Conservation (phyloP, 2,329 filamentous ascomycete genomes). For the Pezicula radicicola region DNA sequence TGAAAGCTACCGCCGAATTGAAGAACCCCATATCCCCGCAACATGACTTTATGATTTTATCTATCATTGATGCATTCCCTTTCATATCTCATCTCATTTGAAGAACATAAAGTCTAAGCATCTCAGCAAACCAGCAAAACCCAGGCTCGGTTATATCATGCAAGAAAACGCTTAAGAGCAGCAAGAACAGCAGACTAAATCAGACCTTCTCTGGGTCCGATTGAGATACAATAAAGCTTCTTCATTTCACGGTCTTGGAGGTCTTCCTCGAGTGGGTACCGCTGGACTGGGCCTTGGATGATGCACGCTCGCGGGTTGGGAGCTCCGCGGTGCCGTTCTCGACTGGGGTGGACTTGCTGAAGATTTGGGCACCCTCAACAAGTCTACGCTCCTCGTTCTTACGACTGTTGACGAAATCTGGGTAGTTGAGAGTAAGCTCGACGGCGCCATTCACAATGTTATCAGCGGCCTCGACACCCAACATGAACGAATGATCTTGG, state of each 20-base stretch:
- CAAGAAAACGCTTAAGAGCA: conserved; percentile 1
- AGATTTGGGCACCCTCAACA: conserved; percentile 30
- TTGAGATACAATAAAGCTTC: not conserved
- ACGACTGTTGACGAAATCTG: conserved; percentile 67
- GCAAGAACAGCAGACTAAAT: not conserved
- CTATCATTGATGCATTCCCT: not conserved
- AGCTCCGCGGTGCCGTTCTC: not conserved
- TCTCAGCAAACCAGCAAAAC: not conserved
- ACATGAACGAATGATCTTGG: conserved; percentile 75
- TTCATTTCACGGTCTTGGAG: conserved; percentile 25
- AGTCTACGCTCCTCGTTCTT: conserved; percentile 35
- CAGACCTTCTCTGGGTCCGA: not conserved
- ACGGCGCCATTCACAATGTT: conserved; percentile 70
- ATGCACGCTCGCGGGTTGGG: conserved; percentile 15
- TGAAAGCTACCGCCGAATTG: not conserved
- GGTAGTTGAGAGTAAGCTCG: conserved; percentile 75
- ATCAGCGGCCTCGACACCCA: conserved; percentile 73
- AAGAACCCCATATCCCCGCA: not conserved
- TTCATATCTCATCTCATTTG: not conserved
- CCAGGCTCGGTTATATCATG: not conserved
- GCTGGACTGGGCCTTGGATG: conserved; percentile 24
- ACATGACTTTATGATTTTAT: not conserved
- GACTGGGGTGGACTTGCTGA: conserved; percentile 14
- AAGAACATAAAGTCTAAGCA: not conserved
- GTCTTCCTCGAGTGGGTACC: conserved; percentile 23